Percentiles rank a stretch among this genome's conserved stretches.
phyloP scores from a whole-genome alignment of 352 stramenopile species.

The Phytophthora pinifolia region DNA sequence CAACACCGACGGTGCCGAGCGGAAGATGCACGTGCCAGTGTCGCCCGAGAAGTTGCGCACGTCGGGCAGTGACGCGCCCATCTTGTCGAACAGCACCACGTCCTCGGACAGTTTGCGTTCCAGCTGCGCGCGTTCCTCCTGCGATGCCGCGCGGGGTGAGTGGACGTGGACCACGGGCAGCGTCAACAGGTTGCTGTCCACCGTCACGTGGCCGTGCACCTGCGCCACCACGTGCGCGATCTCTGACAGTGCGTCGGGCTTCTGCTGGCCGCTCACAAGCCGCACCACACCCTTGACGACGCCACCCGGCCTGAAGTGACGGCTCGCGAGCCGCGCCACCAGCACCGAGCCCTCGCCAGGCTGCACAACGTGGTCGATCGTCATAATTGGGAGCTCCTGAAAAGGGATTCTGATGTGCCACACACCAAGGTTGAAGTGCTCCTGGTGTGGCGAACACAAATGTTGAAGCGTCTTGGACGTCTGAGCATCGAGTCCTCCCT shows the following conservation, averaged over 20 bases:
- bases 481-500: too few relatives aligned
- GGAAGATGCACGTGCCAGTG: conserved; percentile 59
- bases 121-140: conserved; percentile 21
- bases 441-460: background rate
- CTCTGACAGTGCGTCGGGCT: conserved; percentile 34
- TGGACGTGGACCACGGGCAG: conserved; percentile 90
- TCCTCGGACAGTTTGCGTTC: conserved; percentile 25
- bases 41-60: conserved; percentile 56
- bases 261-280: conserved; percentile 36
- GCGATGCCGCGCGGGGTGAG: conserved; percentile 47
- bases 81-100: conserved; percentile 31
- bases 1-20: conserved; percentile 48
- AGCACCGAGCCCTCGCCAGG: conserved; percentile 24
- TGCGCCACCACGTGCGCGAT: conserved; percentile 56
- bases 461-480: too few relatives aligned
- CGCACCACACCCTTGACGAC: conserved; percentile 57
- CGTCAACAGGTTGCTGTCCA: conserved; percentile 93
- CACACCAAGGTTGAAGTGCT: conserved; percentile 20
- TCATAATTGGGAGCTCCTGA: conserved; percentile 4
- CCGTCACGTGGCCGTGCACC: conserved; percentile 77
- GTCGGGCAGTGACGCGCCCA: conserved; percentile 29
- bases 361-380: conserved; percentile 25
- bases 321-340: conserved; percentile 42
- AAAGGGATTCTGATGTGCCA: conserved; percentile 2
- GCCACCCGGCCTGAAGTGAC: conserved; percentile 52